Evolutionary conservation across 2,329 filamentous ascomycete genomes (phyloP), one percentile per base, ranked within the genome.

Genomic region (Ophiostoma ulmi): DNA sequence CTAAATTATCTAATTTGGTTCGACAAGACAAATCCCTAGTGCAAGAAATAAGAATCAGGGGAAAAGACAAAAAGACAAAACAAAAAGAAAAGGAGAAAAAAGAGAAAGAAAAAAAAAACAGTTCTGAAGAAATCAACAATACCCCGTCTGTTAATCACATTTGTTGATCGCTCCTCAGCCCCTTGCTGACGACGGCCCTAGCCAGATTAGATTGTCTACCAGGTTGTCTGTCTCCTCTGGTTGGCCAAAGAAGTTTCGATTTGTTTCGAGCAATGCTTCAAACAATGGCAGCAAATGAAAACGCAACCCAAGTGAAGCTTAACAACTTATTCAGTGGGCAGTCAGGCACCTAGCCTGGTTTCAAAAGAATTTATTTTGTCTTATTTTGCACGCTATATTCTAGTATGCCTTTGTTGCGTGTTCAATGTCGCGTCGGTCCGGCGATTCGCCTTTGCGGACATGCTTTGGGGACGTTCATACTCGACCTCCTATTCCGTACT

Each of bases 241-340:
- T 58, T 58, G 52, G 52, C 52, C 52, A 26, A 10, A 4, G 13
- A 58, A 26, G 52, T 26, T 58, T 58, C n/a, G 52, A 26, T 26
- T 58, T 58, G 52, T 58, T 58, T 58, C 52, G 8, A 26, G n/a
- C 22, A 26, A 26, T 58, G 52, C 26, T 58, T 58, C 52, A 58
- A 55, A 55, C 48, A 55, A 4, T 10, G 20, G 20, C 17, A n/a
- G n/a, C 20, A 22, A 11, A n/a, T 55, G 44, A 17, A 48, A 48
- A 48, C 44, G 5, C 44, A 20, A 20, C 52, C n/a, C 52, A 48
- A 58, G n/a, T 26, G 52, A 58, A 58, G 52, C 52, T 58, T 58
- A 31, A 58, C 52, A 58, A 58, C 52, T 58, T 58, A 58, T 58
- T 58, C n/a, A 13, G 22, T 58, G 52, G 52, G 22, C 22, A 58